A percentile compares a stretch with the other conserved stretches of the same genome.
Evolutionary conservation across 306 rosid genomes (phyloP).

Genomic region (Mimosa pudica): DNA sequence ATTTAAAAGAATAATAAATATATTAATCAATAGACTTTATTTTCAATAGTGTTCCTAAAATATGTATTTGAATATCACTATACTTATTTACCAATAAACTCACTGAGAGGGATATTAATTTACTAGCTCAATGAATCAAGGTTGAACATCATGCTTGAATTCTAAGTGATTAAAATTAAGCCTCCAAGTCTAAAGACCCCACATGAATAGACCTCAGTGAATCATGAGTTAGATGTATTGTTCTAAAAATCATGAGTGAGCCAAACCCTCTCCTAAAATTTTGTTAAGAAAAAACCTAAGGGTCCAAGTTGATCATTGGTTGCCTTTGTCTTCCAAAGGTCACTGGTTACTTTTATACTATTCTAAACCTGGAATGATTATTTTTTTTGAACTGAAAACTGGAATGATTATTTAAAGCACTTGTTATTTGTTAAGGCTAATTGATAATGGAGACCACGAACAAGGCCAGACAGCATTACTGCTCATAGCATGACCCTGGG

Average conservation of each 20-base stretch:
- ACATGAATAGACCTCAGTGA: too few relatives aligned
- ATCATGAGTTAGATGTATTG: too few relatives aligned
- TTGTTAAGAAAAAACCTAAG: too few relatives aligned
- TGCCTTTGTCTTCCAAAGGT: not conserved
- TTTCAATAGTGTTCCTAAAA: too few relatives aligned
- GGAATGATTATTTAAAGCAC: not conserved
- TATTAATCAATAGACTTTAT: too few relatives aligned
- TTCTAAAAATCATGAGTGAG: too few relatives aligned
- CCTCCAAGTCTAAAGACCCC: not conserved
- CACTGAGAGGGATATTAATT: not conserved
- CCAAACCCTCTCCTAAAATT: too few relatives aligned
- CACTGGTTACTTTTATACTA: not conserved
- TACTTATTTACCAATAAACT: constrained; percentile 11
- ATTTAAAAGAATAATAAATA: too few relatives aligned
- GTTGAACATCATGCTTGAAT: constrained; percentile 16
- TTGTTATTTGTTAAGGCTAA: too few relatives aligned
- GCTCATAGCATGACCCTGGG: constrained; percentile 84
- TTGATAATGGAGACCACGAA: not conserved
- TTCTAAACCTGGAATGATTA: not conserved
- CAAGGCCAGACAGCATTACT: constrained; percentile 39
- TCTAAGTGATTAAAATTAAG: not conserved
- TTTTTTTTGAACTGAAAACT: too few relatives aligned
- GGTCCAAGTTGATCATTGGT: not conserved
- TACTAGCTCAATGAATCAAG: not conserved
- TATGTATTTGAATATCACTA: too few relatives aligned